Percentiles rank a stretch among this genome's conserved stretches.
phyloP scores from a whole-genome alignment of 2,329 filamentous ascomycete genomes.

The Calycina marina region DNA sequence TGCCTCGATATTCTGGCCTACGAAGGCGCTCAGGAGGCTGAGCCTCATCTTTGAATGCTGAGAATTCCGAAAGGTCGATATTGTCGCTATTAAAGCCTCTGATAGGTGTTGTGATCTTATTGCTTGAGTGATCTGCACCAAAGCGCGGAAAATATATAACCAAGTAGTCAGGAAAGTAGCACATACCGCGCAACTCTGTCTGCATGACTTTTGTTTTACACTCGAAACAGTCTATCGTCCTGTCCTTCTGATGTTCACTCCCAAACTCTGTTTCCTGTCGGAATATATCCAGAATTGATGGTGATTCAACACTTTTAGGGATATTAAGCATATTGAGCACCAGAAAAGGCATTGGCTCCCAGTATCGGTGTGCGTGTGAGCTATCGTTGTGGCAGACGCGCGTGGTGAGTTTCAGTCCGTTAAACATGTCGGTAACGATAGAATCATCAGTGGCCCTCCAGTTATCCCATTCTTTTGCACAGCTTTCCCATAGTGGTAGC shows the following conservation, averaged over 20 bases:
- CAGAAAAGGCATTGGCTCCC: not conserved
- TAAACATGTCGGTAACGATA: not conserved
- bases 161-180: conserved; percentile 1
- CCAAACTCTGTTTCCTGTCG: not conserved
- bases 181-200: not conserved
- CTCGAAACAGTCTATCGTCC: not conserved
- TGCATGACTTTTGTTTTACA: not conserved
- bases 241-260: not conserved
- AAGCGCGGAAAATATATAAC: not conserved
- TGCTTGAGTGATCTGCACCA: not conserved
- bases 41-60: not conserved
- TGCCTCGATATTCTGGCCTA: conserved; percentile 16
- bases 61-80: conserved; percentile 30
- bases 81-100: conserved; percentile 1
- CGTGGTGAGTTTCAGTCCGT: not conserved
- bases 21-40: conserved; percentile 19
- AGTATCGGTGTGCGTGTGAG: not conserved
- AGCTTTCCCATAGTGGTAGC: not conserved
- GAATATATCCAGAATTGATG: not conserved
- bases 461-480: not conserved
- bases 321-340: not conserved
- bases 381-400: not conserved
- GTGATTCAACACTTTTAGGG: too few species aligned
- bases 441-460: not conserved
- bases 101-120: conserved; percentile 15